Evolutionary conservation across 495 filamentous ascomycete genomes (phyloP).

Genomic region (Paragyromitra xinjiangensis): DNA sequence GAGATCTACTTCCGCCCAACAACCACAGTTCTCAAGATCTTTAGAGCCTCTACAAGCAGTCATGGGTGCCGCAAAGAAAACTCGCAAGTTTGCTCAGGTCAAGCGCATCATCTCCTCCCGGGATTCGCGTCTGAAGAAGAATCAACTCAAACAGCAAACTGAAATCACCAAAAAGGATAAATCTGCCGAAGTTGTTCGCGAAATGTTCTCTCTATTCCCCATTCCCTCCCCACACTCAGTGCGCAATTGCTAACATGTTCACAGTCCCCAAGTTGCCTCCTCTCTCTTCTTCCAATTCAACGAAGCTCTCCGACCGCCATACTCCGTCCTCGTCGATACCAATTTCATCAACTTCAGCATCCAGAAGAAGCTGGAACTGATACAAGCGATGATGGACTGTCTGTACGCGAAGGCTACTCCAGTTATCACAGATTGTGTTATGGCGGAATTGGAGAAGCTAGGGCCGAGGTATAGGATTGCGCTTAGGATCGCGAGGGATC

Average conservation of each 20-base stretch:
- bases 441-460: conserved; percentile 89
- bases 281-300: conserved; percentile 96
- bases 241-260: conserved; percentile 58
- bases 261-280: conserved; percentile 77
- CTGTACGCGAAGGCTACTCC: conserved; percentile 73
- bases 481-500: conserved; percentile 88
- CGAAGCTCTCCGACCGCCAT: conserved; percentile 87
- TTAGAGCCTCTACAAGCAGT: conserved; percentile 19
- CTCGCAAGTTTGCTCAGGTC: conserved; percentile 71
- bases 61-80: conserved; percentile 73
- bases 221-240: background rate
- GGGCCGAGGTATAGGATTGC: conserved; percentile 90
- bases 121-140: conserved; percentile 70
- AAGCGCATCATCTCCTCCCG: conserved; percentile 71
- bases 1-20: conserved; percentile 5
- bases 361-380: conserved; percentile 84
- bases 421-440: conserved; percentile 76
- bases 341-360: conserved; percentile 95
- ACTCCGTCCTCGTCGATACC: conserved; percentile 84
- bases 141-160: conserved; percentile 65
- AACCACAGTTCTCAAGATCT: conserved; percentile 1
- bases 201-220: conserved; percentile 65
- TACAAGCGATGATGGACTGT: conserved; percentile 87
- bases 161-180: conserved; percentile 66
- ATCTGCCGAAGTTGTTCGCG: conserved; percentile 67